Percentiles rank a stretch among this genome's conserved stretches.
phyloP scores from a whole-genome alignment of 2,329 filamentous ascomycete species.

The Berkeleyomyces basicola region DNA sequence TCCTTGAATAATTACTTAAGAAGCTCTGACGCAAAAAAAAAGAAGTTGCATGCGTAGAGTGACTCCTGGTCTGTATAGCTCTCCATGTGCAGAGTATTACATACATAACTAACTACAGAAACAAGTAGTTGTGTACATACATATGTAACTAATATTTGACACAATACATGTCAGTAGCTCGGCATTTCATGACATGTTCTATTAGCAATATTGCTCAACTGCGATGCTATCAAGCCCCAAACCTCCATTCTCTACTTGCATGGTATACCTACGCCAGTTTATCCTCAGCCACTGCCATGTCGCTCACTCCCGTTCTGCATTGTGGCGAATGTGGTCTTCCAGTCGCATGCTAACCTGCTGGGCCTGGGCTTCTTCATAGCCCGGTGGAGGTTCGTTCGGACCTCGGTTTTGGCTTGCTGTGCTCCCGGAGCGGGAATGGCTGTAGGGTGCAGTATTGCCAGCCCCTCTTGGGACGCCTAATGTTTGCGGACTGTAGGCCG shows the following conservation, averaged over 20 bases:
- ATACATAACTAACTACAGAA: too few species aligned
- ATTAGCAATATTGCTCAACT: neutral
- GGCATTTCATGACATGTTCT: neutral
- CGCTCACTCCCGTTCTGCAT: slow-evolving; percentile 43
- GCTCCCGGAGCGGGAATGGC: slow-evolving; percentile 20
- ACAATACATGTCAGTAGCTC: too few species aligned
- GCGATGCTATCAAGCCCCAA: neutral
- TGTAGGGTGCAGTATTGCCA: slow-evolving; percentile 18
- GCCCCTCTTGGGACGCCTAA: slow-evolving; percentile 11
- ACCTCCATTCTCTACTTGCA: neutral
- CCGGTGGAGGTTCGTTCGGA: slow-evolving; percentile 68
- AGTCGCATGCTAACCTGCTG: slow-evolving; percentile 41
- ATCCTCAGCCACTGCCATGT: neutral
- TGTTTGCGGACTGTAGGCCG: slow-evolving; percentile 43
- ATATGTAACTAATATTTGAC: too few species aligned
- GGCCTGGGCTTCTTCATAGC: slow-evolving; percentile 82
- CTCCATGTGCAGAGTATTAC: too few species aligned
- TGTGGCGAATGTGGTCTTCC: slow-evolving; percentile 57
- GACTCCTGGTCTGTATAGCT: too few species aligned
- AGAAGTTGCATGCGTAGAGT: too few species aligned
- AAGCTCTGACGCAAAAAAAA: too few species aligned
- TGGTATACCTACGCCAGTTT: neutral
- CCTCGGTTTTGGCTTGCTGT: slow-evolving; percentile 22
- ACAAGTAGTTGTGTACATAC: too few species aligned
- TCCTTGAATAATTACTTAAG: too few species aligned